phyloP scores from a whole-genome alignment of 768 basidiomycete species.

The Podaxis sp. region DNA sequence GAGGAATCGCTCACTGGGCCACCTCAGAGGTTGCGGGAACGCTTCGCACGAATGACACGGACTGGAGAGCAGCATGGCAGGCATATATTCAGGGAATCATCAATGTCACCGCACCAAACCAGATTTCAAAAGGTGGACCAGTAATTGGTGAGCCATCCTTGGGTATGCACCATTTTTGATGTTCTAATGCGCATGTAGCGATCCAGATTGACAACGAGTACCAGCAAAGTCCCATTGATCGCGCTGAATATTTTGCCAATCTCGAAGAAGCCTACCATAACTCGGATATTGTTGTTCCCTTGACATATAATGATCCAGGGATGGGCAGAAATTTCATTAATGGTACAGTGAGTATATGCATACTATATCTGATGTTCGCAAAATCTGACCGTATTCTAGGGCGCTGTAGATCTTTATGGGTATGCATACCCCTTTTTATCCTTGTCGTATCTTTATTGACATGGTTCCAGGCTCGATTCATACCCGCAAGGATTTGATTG shows the following conservation, averaged over 20 bases:
- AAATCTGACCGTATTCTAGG: constrained; percentile 32
- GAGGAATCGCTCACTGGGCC: constrained; percentile 70
- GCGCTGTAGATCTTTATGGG: constrained; percentile 79
- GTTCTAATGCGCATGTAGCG: constrained; percentile 20
- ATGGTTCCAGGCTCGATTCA: constrained; percentile 48
- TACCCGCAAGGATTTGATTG: constrained; percentile 85
- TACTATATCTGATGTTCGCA: not conserved
- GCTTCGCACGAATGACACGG: constrained; percentile 73
- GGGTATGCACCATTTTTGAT: not conserved
- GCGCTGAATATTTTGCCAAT: constrained; percentile 60
- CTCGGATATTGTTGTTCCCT: constrained; percentile 62
- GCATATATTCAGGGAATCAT: constrained; percentile 71
- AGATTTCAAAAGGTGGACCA: constrained; percentile 72
- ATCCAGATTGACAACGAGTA: constrained; percentile 69
- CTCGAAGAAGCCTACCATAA: constrained; percentile 55
- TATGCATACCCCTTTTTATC: constrained; percentile 23
- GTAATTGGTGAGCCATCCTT: constrained; percentile 56
- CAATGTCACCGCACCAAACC: constrained; percentile 56
- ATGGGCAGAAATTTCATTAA: constrained; percentile 62
- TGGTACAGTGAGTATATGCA: constrained; percentile 51
- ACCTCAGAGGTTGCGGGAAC: constrained; percentile 65
- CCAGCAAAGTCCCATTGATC: constrained; percentile 45
- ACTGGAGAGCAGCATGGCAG: constrained; percentile 71
- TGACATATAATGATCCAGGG: constrained; percentile 75
- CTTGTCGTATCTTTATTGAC: not conserved